A percentile compares a stretch with the other conserved stretches of the same genome.
Conservation (phyloP, 2,329 filamentous ascomycete species). For the Verticillium nonalfalfae region DNA sequence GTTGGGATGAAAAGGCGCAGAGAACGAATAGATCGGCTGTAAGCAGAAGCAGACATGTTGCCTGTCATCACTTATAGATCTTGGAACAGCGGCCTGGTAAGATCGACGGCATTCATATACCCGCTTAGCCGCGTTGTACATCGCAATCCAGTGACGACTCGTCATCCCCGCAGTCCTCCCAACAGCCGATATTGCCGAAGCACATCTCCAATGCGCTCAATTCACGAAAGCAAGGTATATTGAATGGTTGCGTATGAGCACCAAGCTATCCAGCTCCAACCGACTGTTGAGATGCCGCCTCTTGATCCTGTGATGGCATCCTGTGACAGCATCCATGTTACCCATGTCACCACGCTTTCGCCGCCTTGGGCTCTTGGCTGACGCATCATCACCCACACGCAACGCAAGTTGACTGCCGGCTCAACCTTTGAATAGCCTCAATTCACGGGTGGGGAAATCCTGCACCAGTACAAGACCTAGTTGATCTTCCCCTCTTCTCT, state of each 20-base stretch:
- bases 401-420: background rate
- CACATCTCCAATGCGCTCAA: too few relatives aligned
- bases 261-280: background rate
- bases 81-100: background rate
- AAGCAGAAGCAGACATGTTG: too few relatives aligned
- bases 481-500: slow-evolving; percentile 6
- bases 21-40: too few relatives aligned
- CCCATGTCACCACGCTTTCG: background rate
- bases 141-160: background rate
- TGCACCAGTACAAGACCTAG: slow-evolving; percentile 2
- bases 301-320: background rate
- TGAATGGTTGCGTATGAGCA: background rate
- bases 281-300: background rate
- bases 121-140: background rate
- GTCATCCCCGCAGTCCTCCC: background rate
- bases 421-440: slow-evolving; percentile 8
- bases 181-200: background rate
- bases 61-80: too few relatives aligned
- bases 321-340: too few relatives aligned
- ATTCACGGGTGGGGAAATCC: slow-evolving; percentile 7
- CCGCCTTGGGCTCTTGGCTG: background rate
- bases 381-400: background rate
- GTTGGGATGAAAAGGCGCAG: too few relatives aligned
- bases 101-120: background rate
- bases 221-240: too few relatives aligned